These are phyloP conservation scores for Sarcomyxa edulis DNA, from an alignment of 768 basidiomycete genomes.

Conservation along the genomic window DNA sequence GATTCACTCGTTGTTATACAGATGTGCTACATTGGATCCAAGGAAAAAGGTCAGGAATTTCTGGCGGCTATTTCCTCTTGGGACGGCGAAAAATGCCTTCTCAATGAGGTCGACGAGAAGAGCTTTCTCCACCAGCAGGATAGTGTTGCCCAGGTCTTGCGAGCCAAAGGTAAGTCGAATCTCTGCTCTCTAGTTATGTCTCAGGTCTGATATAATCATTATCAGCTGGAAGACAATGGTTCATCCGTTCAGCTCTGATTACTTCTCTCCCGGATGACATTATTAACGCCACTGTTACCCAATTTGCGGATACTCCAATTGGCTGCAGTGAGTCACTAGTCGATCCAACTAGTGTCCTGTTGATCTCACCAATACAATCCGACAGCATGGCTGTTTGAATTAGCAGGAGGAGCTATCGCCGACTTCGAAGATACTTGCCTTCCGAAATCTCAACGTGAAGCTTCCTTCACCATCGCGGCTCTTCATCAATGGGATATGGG, in stretches of 20 bases:
- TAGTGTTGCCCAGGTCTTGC: constrained; percentile 84
- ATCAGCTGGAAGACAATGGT: constrained; percentile 89
- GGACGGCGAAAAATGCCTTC: constrained; percentile 80
- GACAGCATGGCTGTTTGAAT: constrained; percentile 88
- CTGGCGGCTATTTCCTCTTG: constrained; percentile 80
- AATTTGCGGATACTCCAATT: constrained; percentile 79
- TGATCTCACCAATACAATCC: constrained; percentile 3
- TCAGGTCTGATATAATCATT: constrained; percentile 5
- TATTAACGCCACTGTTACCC: constrained; percentile 74
- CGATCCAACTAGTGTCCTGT: background rate
- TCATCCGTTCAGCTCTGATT: constrained; percentile 82
- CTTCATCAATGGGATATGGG: constrained; percentile 92
- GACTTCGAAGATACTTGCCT: constrained; percentile 74
- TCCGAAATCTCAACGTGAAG: constrained; percentile 74
- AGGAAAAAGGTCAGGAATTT: constrained; percentile 71
- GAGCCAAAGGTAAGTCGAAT: constrained; percentile 62
- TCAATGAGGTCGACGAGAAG: constrained; percentile 91
- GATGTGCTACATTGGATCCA: constrained; percentile 82
- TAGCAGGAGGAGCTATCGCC: constrained; percentile 73
- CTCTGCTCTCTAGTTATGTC: background rate
- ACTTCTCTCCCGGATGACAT: constrained; percentile 83
- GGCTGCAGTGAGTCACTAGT: constrained; percentile 73
- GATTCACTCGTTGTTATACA: constrained; percentile 89
- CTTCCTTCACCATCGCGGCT: constrained; percentile 81
- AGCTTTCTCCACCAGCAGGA: constrained; percentile 88